A percentile compares a stretch with the other conserved stretches of the same genome.
Evolutionary conservation across 1,284 basidiomycete genomes (phyloP).

Genomic region (Tremellales sp.): DNA sequence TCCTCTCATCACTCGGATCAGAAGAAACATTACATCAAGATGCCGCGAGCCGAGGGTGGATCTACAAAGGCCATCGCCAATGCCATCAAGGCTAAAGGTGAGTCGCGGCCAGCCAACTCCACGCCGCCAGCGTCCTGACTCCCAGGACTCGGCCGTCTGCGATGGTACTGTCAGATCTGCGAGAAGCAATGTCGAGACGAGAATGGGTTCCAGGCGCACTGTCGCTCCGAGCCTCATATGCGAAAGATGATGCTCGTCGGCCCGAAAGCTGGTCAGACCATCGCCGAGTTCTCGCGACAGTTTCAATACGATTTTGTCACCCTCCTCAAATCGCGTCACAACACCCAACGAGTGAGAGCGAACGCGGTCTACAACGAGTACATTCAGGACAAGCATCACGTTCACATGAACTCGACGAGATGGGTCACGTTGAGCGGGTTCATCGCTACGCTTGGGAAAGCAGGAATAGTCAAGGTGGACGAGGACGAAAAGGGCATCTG

Average conservation of each 20-base stretch:
- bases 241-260: conserved; percentile 95
- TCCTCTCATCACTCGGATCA: too few species aligned
- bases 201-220: conserved; percentile 75
- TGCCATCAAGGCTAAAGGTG: conserved; percentile 89
- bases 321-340: conserved; percentile 70
- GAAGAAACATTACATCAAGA: conserved; percentile 16
- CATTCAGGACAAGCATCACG: conserved; percentile 88
- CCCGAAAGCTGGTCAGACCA: conserved; percentile 84
- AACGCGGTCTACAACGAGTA: conserved; percentile 98
- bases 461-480: conserved; percentile 85
- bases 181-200: conserved; percentile 94
- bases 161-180: conserved; percentile 97
- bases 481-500: conserved; percentile 98
- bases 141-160: conserved; percentile 74
- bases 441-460: conserved; percentile 80
- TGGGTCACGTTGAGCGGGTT: conserved; percentile 98
- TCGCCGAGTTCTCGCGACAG: conserved; percentile 79
- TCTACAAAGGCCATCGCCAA: conserved; percentile 88
- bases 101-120: conserved; percentile 7
- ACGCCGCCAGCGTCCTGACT: neutral
- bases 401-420: conserved; percentile 97
- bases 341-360: conserved; percentile 86
- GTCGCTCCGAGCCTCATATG: conserved; percentile 58
- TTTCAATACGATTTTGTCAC: conserved; percentile 92
- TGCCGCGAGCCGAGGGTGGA: conserved; percentile 62